Evolutionary conservation across 2,329 filamentous ascomycete species (phyloP).

Genomic region (Aspergillus uvarum): DNA sequence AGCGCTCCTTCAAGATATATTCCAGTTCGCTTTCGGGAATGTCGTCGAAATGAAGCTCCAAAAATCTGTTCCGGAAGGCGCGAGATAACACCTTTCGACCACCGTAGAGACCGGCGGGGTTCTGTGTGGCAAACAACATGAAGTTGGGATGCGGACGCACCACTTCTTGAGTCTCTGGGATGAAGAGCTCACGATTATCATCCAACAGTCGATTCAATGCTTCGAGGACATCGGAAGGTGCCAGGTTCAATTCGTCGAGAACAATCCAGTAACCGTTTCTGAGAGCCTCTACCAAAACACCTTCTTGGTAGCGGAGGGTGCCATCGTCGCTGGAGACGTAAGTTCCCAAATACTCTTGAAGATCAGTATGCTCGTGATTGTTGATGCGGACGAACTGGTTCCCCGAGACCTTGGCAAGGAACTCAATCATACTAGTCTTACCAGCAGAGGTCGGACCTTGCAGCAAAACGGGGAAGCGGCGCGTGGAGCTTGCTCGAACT

Average conservation of each 20-base stretch:
- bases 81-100: slow-evolving; percentile 90
- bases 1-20: slow-evolving; percentile 83
- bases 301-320: slow-evolving; percentile 86
- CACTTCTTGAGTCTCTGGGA: slow-evolving; percentile 94
- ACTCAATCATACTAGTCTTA: slow-evolving; percentile 99
- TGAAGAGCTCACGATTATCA: slow-evolving; percentile 91
- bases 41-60: slow-evolving; percentile 96
- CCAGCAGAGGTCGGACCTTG: slow-evolving; percentile 96
- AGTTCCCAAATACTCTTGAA: slow-evolving; percentile 95
- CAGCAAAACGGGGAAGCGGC: slow-evolving; percentile 88
- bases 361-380: slow-evolving; percentile 97
- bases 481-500: slow-evolving; percentile 87
- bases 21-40: slow-evolving; percentile 94
- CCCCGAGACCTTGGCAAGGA: slow-evolving; percentile 91
- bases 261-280: slow-evolving; percentile 97
- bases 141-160: slow-evolving; percentile 92
- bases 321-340: slow-evolving; percentile 87
- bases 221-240: slow-evolving; percentile 94
- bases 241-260: slow-evolving; percentile 93
- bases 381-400: slow-evolving; percentile 99
- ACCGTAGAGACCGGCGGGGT: slow-evolving; percentile 91
- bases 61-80: slow-evolving; percentile 93
- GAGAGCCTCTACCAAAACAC: slow-evolving; percentile 86
- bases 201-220: slow-evolving; percentile 93
- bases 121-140: slow-evolving; percentile 97